phyloP scores from a whole-genome alignment of 1,284 basidiomycete species.

The Trichosporon coremiiforme region DNA sequence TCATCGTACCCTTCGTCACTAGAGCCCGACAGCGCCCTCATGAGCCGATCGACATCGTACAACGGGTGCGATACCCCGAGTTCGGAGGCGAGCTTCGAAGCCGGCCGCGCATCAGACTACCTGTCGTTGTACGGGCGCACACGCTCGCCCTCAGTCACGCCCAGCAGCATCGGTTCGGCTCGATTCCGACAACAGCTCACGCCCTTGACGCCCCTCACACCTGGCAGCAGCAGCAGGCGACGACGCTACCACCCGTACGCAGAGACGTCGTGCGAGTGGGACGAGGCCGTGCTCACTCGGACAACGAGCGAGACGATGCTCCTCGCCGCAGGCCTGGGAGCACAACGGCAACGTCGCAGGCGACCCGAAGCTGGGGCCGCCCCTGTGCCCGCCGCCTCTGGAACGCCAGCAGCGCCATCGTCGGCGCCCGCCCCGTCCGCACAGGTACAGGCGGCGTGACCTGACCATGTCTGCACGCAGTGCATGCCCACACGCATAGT shows the following conservation, averaged over 20 bases:
- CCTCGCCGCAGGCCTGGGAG: slow-evolving; percentile 28
- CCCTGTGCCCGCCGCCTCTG: no score
- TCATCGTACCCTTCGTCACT: slow-evolving; percentile 7
- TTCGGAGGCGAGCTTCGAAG: slow-evolving; percentile 31
- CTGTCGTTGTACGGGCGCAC: slow-evolving; percentile 26
- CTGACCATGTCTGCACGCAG: not conserved
- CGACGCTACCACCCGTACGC: slow-evolving; percentile 2
- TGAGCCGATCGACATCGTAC: slow-evolving; percentile 24
- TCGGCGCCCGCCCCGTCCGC: not conserved
- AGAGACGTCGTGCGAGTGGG: slow-evolving; percentile 14
- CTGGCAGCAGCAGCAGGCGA: slow-evolving; percentile 22
- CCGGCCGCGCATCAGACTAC: slow-evolving; percentile 29
- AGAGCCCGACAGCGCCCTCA: slow-evolving; percentile 10
- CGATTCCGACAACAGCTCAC: slow-evolving; percentile 22
- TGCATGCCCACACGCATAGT: not conserved
- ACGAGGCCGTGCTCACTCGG: slow-evolving; percentile 22
- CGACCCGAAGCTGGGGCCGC: not conserved
- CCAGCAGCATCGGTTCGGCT: slow-evolving; percentile 20
- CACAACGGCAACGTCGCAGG: slow-evolving; percentile 26
- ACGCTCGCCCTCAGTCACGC: not conserved
- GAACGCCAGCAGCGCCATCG: no score
- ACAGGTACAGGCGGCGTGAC: slow-evolving; percentile 9
- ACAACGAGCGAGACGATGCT: slow-evolving; percentile 32
- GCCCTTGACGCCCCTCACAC: slow-evolving; percentile 23
- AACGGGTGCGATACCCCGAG: slow-evolving; percentile 25